phyloP scores from a whole-genome alignment of 768 basidiomycete species.

The Dictyophora rubrovolvata region DNA sequence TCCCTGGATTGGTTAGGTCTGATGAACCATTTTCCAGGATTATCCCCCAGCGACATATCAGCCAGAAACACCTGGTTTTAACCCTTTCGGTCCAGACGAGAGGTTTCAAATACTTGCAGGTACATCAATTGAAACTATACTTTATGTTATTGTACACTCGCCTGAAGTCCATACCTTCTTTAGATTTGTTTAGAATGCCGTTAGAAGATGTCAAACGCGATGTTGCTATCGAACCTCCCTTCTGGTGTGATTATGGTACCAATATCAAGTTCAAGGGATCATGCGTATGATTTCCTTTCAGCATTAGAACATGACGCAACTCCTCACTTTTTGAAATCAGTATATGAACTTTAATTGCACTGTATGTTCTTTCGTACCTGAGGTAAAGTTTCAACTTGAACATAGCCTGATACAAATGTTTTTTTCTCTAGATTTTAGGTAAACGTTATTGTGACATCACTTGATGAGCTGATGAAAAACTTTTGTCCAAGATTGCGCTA shows the following conservation, averaged over 20 bases:
- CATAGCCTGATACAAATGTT: not conserved
- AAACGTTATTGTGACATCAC: not conserved
- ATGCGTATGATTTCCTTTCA: not conserved
- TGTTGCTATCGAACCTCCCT: conserved; percentile 10
- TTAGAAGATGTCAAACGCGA: conserved; percentile 1
- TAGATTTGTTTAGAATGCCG: conserved; percentile 10
- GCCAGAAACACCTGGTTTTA: not conserved
- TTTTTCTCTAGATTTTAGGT: not conserved
- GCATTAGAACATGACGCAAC: not conserved
- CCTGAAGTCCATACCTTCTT: not conserved
- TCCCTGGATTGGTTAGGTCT: not conserved
- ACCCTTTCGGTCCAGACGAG: conserved; percentile 10
- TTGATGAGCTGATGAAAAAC: not conserved
- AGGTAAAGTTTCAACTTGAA: not conserved
- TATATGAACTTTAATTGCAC: conserved; percentile 8
- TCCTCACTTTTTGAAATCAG: not conserved
- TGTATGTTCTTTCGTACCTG: not conserved
- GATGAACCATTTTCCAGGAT: not conserved
- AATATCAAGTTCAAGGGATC: conserved; percentile 13
- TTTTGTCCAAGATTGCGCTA: conserved; percentile 8
- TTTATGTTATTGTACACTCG: not conserved
- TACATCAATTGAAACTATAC: not conserved
- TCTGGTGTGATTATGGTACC: conserved; percentile 11
- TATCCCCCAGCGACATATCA: conserved; percentile 2
- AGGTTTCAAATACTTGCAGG: conserved; percentile 11